phyloP scores from a whole-genome alignment of 2,329 filamentous ascomycete genomes.

The Scedosporium apiospermum region DNA sequence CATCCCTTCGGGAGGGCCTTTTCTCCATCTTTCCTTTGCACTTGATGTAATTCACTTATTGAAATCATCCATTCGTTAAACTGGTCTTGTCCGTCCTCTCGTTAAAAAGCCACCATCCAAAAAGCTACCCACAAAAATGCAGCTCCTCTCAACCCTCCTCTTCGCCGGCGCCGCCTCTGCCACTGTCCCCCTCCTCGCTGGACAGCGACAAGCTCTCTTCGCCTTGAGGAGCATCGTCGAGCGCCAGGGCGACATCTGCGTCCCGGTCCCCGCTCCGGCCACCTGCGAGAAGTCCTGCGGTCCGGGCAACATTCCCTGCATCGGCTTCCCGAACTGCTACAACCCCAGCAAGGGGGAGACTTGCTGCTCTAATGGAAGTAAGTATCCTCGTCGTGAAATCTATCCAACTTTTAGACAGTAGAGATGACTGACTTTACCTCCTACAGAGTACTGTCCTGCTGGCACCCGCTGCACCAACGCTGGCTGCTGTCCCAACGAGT shows the following conservation, averaged over 20 bases:
- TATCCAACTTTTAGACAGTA: background rate
- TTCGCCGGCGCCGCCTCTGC: conserved; percentile 1
- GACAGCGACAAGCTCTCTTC: background rate
- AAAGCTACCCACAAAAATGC: background rate
- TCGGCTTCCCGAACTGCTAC: conserved; percentile 4
- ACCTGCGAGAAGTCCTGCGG: conserved; percentile 7
- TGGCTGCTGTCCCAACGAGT: conserved; percentile 6
- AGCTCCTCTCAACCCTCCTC: background rate
- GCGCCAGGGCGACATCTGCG: background rate
- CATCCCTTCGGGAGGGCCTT: background rate
- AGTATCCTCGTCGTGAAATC: background rate
- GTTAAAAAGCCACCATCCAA: background rate
- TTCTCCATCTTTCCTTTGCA: background rate
- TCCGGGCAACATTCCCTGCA: conserved; percentile 3
- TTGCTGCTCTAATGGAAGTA: conserved; percentile 7
- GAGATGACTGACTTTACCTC: no score
- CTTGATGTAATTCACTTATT: background rate
- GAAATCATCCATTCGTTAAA: background rate
- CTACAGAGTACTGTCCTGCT: conserved; percentile 5
- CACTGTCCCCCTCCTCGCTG: background rate
- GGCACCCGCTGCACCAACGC: conserved; percentile 7
- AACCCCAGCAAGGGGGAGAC: conserved; percentile 5
- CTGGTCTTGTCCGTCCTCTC: background rate
- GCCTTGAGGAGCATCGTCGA: background rate
- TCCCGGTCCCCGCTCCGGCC: background rate